Conservation (phyloP, 1,139 yeast genomes). For the Blastobotrys elegans region DNA sequence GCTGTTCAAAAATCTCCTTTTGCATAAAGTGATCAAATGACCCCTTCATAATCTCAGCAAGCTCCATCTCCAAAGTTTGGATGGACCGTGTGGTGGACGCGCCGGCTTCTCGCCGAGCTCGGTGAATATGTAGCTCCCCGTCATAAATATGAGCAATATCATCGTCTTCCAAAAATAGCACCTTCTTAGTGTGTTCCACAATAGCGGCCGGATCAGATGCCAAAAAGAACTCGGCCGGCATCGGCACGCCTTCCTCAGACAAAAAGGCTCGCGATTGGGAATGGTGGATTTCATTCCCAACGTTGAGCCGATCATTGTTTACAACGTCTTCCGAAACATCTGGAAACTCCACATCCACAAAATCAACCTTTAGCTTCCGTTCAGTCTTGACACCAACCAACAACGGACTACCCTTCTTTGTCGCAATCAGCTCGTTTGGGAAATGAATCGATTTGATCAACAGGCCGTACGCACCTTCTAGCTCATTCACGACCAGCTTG, state of each 20-base stretch:
- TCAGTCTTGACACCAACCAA: constrained; percentile 97
- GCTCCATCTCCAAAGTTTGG: constrained; percentile 94
- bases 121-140: constrained; percentile 97
- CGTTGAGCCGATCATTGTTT: constrained; percentile 15
- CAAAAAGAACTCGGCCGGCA: constrained; percentile 92
- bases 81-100: constrained; percentile 91
- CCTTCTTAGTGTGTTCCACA: constrained; percentile 94
- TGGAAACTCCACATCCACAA: constrained; percentile 97
- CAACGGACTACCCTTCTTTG: constrained; percentile 97
- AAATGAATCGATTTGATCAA: constrained; percentile 86
- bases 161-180: constrained; percentile 92
- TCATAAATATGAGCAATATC: constrained; percentile 98
- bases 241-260: constrained; percentile 85
- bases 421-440: constrained; percentile 95
- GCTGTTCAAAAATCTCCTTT: constrained; percentile 98
- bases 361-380: constrained; percentile 91
- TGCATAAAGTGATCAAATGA: constrained; percentile 96
- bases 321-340: constrained; percentile 41
- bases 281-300: constrained; percentile 54
- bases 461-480: constrained; percentile 97
- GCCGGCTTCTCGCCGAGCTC: constrained; percentile 88
- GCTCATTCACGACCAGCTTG: constrained; percentile 84
- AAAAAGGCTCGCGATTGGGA: constrained; percentile 91
- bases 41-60: constrained; percentile 98
- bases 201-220: constrained; percentile 99